Evolutionary conservation across 2,329 filamentous ascomycete genomes (phyloP).

Genomic region (Cladosporium cucumerinum): DNA sequence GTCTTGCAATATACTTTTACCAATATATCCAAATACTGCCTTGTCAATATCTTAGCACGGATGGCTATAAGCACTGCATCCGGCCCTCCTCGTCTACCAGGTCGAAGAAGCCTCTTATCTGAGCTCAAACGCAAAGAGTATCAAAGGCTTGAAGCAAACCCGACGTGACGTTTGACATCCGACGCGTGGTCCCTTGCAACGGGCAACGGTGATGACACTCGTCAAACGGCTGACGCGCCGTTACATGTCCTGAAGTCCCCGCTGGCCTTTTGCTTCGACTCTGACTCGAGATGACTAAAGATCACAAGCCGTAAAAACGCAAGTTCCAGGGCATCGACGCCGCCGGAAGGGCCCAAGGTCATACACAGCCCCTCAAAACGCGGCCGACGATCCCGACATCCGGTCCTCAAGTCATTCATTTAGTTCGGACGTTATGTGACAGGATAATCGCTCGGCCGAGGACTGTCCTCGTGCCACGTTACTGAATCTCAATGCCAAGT

Average conservation of each 20-base stretch:
- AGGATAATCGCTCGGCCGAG: too few relatives aligned
- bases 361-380: background rate
- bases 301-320: background rate
- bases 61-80: background rate
- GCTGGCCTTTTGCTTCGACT: background rate
- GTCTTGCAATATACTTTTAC: background rate
- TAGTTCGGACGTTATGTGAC: too few relatives aligned
- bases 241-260: background rate
- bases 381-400: too few relatives aligned
- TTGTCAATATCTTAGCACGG: background rate
- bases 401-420: too few relatives aligned
- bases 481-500: too few relatives aligned
- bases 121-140: background rate
- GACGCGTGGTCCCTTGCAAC: conserved; percentile 5
- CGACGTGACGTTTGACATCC: background rate
- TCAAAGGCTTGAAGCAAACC: background rate
- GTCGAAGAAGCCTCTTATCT: background rate
- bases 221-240: background rate
- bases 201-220: background rate
- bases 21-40: background rate
- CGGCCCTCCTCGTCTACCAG: background rate
- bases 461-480: too few relatives aligned
- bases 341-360: background rate
- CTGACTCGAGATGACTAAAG: background rate
- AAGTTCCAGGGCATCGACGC: too few relatives aligned